phyloP scores from a whole-genome alignment of 345 rosid genomes.

The Brassica cretica region DNA sequence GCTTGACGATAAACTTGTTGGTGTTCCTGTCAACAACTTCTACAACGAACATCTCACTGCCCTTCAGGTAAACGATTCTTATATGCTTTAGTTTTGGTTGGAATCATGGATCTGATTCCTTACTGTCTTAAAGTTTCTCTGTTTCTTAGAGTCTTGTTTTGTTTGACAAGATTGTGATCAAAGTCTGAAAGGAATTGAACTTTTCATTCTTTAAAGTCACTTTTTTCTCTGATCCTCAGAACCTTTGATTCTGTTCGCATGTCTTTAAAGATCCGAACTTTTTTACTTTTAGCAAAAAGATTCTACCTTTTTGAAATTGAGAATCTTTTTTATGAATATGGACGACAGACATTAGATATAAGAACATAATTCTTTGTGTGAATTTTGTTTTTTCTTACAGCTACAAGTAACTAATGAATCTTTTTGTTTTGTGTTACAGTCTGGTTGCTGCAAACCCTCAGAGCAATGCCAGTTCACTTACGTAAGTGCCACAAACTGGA shows the following conservation, averaged over 20 bases:
- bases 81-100: not conserved
- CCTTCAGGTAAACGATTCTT: constrained; percentile 53
- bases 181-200: not conserved
- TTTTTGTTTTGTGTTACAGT: constrained; percentile 46
- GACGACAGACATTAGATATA: not conserved
- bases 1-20: constrained; percentile 41
- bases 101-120: not conserved
- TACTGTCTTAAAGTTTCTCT: not conserved
- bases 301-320: not conserved
- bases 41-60: constrained; percentile 49
- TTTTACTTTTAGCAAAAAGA: not conserved
- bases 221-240: not conserved
- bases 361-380: not conserved
- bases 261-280: not conserved
- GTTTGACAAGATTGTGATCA: not conserved
- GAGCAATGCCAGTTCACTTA: constrained; percentile 61
- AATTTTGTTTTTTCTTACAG: not conserved
- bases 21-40: constrained; percentile 28
- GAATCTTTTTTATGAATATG: not conserved
- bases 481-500: constrained; percentile 63
- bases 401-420: not conserved
- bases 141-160: constrained; percentile 25
- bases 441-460: constrained; percentile 97
- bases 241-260: not conserved
- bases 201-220: constrained; percentile 7